Evolutionary conservation across 768 basidiomycete species (phyloP).

Genomic region (Agaricus blazei): DNA sequence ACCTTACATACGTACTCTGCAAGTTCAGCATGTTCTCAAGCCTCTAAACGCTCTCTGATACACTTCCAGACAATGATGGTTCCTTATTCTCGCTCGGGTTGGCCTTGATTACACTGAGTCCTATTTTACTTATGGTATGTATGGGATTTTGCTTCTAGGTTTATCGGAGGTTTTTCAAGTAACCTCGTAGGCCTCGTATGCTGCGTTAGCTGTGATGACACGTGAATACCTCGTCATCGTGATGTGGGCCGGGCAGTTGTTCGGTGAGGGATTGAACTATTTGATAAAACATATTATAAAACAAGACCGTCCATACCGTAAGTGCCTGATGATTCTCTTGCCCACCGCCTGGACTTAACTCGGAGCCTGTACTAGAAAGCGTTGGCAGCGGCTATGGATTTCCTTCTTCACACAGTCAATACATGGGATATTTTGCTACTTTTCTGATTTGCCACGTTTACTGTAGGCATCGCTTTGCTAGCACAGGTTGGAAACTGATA

Average conservation of each 20-base stretch:
- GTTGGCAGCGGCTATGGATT: conserved; percentile 77
- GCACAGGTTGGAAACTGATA: conserved; percentile 44
- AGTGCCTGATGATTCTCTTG: conserved; percentile 15
- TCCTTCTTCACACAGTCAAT: conserved; percentile 86
- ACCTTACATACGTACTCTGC: conserved; percentile 69
- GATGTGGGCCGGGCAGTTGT: conserved; percentile 81
- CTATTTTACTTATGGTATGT: conserved; percentile 67
- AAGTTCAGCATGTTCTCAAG: conserved; percentile 16
- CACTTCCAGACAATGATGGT: conserved; percentile 50
- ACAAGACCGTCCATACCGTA: conserved; percentile 65
- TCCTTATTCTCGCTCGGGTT: conserved; percentile 52
- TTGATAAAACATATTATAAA: conserved; percentile 63
- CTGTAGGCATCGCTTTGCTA: conserved; percentile 59
- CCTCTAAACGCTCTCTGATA: conserved; percentile 1
- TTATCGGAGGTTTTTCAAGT: background rate
- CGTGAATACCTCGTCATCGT: conserved; percentile 75
- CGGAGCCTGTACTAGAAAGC: conserved; percentile 31
- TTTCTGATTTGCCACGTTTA: conserved; percentile 73
- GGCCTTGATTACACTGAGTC: conserved; percentile 62
- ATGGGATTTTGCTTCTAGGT: background rate
- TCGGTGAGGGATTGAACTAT: conserved; percentile 67
- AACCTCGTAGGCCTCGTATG: conserved; percentile 63
- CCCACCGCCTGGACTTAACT: background rate
- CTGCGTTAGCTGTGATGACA: conserved; percentile 65
- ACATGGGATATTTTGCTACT: conserved; percentile 82